Conservation (phyloP, 1,139 yeast species). For the Eremothecium gossypii region DNA sequence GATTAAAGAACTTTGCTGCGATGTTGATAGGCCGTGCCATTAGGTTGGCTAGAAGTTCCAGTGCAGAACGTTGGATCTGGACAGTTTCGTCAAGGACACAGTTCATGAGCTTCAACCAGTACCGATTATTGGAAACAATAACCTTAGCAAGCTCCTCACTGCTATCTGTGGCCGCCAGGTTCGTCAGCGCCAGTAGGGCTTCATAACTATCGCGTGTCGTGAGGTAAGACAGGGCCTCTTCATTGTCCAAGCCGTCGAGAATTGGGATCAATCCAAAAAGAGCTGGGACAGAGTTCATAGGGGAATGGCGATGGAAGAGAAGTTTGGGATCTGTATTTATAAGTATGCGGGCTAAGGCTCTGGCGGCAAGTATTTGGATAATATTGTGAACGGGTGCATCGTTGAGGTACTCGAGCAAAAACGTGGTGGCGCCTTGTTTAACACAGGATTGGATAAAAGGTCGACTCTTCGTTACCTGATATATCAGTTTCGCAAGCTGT, state of each 20-base stretch:
- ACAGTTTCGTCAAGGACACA: slow-evolving; percentile 28
- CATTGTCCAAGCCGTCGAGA: slow-evolving; percentile 4
- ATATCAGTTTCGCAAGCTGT: slow-evolving; percentile 23
- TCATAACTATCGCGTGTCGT: slow-evolving; percentile 34
- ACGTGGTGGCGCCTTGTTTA: slow-evolving; percentile 23
- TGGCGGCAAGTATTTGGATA: slow-evolving; percentile 17
- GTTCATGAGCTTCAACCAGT: slow-evolving; percentile 34
- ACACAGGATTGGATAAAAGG: slow-evolving; percentile 16
- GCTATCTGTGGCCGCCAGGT: slow-evolving; percentile 36
- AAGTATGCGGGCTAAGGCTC: slow-evolving; percentile 22
- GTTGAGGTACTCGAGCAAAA: slow-evolving; percentile 20
- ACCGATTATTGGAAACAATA: slow-evolving; percentile 27
- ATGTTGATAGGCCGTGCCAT: slow-evolving; percentile 26
- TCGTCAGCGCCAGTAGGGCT: slow-evolving; percentile 40
- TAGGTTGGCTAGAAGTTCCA: slow-evolving; percentile 25
- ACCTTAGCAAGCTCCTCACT: slow-evolving; percentile 25
- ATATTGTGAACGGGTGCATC: slow-evolving; percentile 9
- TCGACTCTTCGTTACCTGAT: slow-evolving; percentile 20
- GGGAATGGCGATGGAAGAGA: slow-evolving; percentile 25
- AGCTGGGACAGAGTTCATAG: slow-evolving; percentile 24
- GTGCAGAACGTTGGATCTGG: slow-evolving; percentile 22
- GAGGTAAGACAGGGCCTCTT: neutral
- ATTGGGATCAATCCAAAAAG: slow-evolving; percentile 24
- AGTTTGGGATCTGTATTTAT: slow-evolving; percentile 23
- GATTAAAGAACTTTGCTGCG: slow-evolving; percentile 29